Percentiles rank a stretch among this genome's conserved stretches.
Evolutionary conservation across 2,329 filamentous ascomycete species (phyloP).

Genomic region (Xylaria sp.): DNA sequence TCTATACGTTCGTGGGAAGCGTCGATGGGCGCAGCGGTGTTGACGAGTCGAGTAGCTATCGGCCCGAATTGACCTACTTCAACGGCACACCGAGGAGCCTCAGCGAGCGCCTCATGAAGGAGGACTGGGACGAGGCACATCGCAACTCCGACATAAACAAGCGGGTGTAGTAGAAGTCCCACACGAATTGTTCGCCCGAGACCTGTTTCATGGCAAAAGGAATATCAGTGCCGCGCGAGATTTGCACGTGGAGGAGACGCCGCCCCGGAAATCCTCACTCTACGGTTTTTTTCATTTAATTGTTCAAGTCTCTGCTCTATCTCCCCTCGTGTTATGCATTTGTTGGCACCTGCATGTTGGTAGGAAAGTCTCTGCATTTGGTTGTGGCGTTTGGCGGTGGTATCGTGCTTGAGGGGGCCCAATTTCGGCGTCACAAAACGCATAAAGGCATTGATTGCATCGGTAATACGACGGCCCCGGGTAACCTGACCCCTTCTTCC

Average conservation of each 20-base stretch:
- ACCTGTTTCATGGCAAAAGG: background rate
- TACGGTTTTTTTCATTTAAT: constrained; percentile 8
- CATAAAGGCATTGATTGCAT: background rate
- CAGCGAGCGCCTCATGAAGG: constrained; percentile 52
- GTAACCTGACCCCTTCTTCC: constrained; percentile 5
- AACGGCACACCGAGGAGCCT: constrained; percentile 51
- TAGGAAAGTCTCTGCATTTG: constrained; percentile 12
- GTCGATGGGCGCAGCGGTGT: constrained; percentile 54
- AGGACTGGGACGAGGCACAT: constrained; percentile 44
- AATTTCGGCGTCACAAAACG: constrained; percentile 8
- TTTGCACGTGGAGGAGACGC: background rate
- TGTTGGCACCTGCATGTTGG: constrained; percentile 6
- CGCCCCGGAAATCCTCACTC: background rate
- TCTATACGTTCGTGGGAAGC: constrained; percentile 57
- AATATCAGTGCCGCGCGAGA: background rate
- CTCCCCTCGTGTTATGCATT: constrained; percentile 5
- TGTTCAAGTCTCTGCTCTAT: constrained; percentile 13
- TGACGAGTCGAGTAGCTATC: constrained; percentile 51
- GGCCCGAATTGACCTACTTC: constrained; percentile 42
- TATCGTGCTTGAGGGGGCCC: constrained; percentile 6
- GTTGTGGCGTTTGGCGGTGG: constrained; percentile 19
- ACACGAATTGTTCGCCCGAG: background rate
- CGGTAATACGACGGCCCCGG: background rate
- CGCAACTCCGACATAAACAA: constrained; percentile 16
- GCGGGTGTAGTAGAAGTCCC: constrained; percentile 4